Evolutionary conservation across 163 green algal genomes (phyloP).

Genomic region (Botryococcus braunii): DNA sequence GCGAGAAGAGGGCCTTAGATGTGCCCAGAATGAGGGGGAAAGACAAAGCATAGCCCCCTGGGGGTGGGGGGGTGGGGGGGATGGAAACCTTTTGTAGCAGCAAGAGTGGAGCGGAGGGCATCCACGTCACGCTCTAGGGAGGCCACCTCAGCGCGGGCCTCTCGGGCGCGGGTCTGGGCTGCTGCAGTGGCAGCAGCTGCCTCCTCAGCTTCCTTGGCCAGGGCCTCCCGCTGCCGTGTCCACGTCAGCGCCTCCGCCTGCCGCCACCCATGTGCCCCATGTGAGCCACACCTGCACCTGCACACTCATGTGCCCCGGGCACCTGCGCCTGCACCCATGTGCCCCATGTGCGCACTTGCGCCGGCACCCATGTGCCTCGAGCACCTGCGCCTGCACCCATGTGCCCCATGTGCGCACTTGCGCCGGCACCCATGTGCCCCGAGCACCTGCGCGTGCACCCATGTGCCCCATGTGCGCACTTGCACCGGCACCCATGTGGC

Average conservation of each 20-base stretch:
- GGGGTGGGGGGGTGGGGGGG: background rate
- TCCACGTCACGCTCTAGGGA: background rate
- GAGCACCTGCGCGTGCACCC: too few species aligned
- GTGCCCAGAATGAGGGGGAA: background rate
- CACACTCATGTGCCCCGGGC: too few species aligned
- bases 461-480: too few species aligned
- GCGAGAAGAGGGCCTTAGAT: background rate
- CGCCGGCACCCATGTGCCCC: too few species aligned
- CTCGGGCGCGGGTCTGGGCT: background rate
- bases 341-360: too few species aligned
- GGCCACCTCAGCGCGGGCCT: slow-evolving; percentile 1
- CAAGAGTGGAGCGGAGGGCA: background rate
- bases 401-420: too few species aligned
- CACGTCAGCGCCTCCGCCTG: slow-evolving; percentile 10
- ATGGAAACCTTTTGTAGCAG: slow-evolving; percentile 8
- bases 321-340: too few species aligned
- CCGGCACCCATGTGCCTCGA: too few species aligned
- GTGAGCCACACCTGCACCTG: too few species aligned
- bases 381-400: too few species aligned
- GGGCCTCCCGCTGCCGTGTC: slow-evolving; percentile 12
- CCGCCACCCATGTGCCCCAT: too few species aligned
- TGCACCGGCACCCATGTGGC: too few species aligned
- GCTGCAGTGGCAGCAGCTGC: slow-evolving; percentile 2
- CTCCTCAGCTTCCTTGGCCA: background rate
- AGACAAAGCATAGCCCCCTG: background rate